Evolutionary conservation across 345 rosid species (phyloP).

Genomic region (Aquilaria yunnanensis): DNA sequence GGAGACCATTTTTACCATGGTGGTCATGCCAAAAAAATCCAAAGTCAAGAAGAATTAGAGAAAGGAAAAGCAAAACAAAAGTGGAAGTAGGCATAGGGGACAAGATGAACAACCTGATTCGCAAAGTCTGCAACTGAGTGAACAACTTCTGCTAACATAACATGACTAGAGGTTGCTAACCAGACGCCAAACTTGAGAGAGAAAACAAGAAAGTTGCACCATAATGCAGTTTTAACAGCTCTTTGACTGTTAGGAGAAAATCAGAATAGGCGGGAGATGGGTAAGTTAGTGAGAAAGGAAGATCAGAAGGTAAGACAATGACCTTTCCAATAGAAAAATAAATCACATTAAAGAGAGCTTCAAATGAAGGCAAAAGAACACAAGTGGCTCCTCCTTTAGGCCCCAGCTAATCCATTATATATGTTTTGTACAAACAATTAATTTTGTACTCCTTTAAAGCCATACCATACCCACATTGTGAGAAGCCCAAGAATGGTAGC

Average conservation of each 20-base stretch:
- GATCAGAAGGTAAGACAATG: too few relatives aligned
- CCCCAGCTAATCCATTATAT: too few relatives aligned
- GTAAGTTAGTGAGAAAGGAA: too few relatives aligned
- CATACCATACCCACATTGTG: too few relatives aligned
- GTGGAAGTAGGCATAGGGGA: too few relatives aligned
- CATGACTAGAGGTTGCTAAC: slow-evolving; percentile 90
- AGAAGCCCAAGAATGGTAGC: too few relatives aligned
- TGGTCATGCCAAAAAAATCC: neutral
- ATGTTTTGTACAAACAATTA: too few relatives aligned
- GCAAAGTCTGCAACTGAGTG: slow-evolving; percentile 97
- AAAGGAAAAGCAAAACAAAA: neutral
- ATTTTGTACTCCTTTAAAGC: too few relatives aligned
- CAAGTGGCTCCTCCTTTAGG: too few relatives aligned
- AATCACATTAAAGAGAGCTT: too few relatives aligned
- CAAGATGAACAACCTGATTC: slow-evolving; percentile 59
- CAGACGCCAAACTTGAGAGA: slow-evolving; percentile 96
- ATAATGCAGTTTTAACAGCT: slow-evolving; percentile 93
- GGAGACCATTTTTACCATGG: neutral
- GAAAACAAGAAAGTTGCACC: slow-evolving; percentile 97
- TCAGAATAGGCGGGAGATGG: slow-evolving; percentile 11
- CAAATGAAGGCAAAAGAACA: too few relatives aligned
- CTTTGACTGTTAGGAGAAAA: slow-evolving; percentile 59
- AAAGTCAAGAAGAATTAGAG: neutral
- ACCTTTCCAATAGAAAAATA: too few relatives aligned
- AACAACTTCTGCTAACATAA: slow-evolving; percentile 89